Conservation (phyloP, 2,329 filamentous ascomycete genomes). For the Beauveria pseudobassiana region DNA sequence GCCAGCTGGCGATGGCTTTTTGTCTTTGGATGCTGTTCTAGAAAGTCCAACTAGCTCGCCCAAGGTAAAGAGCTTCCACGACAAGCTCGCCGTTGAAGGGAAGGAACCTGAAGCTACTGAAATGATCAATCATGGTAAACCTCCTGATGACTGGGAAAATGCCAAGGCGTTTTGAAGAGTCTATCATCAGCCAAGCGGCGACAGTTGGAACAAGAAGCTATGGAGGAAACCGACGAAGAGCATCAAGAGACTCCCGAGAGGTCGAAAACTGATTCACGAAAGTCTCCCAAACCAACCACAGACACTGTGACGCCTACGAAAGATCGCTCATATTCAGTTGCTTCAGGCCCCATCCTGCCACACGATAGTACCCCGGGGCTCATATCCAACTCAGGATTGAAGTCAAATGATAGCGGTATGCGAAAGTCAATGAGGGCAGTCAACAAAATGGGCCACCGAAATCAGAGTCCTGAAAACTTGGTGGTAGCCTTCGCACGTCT, state of each 20-base stretch:
- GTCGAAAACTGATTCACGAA: not conserved
- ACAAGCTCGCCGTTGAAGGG: not conserved
- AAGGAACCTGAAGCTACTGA: not conserved
- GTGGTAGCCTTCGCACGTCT: constrained; percentile 23
- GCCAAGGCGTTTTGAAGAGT: constrained; percentile 62
- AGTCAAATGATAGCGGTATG: constrained; percentile 16
- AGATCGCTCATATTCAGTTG: constrained; percentile 33
- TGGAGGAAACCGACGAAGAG: constrained; percentile 40
- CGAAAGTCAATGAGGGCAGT: constrained; percentile 10
- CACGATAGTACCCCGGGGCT: constrained; percentile 11
- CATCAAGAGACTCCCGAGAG: not conserved
- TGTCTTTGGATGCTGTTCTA: constrained; percentile 66
- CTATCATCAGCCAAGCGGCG: constrained; percentile 55
- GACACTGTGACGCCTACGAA: constrained; percentile 9
- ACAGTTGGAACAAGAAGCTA: constrained; percentile 51
- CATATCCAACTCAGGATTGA: not conserved
- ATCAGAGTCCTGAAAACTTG: constrained; percentile 11
- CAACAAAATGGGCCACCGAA: not conserved
- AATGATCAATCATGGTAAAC: not conserved
- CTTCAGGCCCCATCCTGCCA: constrained; percentile 24
- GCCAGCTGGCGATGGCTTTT: constrained; percentile 57
- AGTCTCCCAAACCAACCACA: constrained; percentile 20
- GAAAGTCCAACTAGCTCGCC: constrained; percentile 42
- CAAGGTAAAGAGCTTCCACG: not conserved
- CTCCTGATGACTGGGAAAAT: constrained; percentile 53